Evolutionary conservation across 768 basidiomycete species (phyloP).

Genomic region (Rhizopogon roseolus): DNA sequence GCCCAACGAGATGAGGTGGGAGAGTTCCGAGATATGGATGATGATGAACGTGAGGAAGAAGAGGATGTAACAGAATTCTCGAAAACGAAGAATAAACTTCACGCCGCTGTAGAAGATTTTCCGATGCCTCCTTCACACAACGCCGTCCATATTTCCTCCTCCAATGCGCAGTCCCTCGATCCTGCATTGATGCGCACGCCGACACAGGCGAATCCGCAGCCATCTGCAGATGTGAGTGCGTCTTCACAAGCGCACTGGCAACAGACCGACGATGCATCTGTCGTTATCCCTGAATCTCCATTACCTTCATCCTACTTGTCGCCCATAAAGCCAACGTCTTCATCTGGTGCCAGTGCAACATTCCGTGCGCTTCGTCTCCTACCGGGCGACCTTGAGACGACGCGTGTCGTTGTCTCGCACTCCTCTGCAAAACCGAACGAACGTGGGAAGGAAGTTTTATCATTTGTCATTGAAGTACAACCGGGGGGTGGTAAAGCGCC

Average conservation of each 20-base stretch:
- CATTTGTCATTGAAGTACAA: slow-evolving; percentile 76
- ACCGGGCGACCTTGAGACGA: slow-evolving; percentile 66
- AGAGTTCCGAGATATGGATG: slow-evolving; percentile 64
- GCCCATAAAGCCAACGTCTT: slow-evolving; percentile 16
- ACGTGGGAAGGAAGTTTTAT: slow-evolving; percentile 86
- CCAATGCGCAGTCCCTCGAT: not conserved
- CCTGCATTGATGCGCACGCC: slow-evolving; percentile 4
- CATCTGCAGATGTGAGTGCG: not conserved
- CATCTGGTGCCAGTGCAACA: slow-evolving; percentile 30
- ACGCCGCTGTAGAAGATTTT: slow-evolving; percentile 46
- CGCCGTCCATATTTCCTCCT: slow-evolving; percentile 8
- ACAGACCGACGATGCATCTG: slow-evolving; percentile 12
- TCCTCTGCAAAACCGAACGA: slow-evolving; percentile 88
- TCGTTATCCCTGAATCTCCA: slow-evolving; percentile 23
- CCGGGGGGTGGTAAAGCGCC: slow-evolving; percentile 66
- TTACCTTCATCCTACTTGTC: slow-evolving; percentile 25
- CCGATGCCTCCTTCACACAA: slow-evolving; percentile 39
- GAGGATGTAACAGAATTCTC: slow-evolving; percentile 11
- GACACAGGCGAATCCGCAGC: slow-evolving; percentile 19
- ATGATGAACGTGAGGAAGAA: slow-evolving; percentile 28
- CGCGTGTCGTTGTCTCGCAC: slow-evolving; percentile 65
- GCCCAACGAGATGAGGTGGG: slow-evolving; percentile 25
- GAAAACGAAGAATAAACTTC: slow-evolving; percentile 27
- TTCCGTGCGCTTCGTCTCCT: slow-evolving; percentile 75
- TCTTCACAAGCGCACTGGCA: slow-evolving; percentile 21